These are phyloP conservation scores for Beauveria sp. DNA, from an alignment of 2,329 filamentous ascomycete genomes.

Conservation along the genomic window DNA sequence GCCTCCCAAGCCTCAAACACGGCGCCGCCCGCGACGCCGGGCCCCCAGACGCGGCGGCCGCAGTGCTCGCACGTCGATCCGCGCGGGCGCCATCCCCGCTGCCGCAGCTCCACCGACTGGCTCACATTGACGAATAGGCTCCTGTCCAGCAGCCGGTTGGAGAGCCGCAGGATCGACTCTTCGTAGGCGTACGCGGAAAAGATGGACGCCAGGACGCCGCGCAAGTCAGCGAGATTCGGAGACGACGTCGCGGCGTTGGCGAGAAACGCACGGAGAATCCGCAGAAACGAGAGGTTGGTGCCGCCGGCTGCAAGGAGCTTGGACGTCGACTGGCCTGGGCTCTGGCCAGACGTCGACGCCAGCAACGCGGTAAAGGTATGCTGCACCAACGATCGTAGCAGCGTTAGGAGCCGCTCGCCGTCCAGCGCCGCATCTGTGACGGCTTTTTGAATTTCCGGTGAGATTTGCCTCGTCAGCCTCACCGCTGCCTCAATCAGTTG, in stretches of 20 bases:
- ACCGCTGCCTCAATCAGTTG: conserved; percentile 54
- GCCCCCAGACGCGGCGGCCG: conserved; percentile 76
- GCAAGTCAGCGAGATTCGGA: conserved; percentile 79
- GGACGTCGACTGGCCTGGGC: conserved; percentile 24
- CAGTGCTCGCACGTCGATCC: conserved; percentile 87
- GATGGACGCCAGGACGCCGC: conserved; percentile 77
- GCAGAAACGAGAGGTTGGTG: conserved; percentile 72
- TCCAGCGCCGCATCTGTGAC: conserved; percentile 34
- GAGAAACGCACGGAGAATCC: conserved; percentile 82
- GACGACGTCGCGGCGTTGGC: conserved; percentile 72
- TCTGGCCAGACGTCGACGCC: conserved; percentile 57
- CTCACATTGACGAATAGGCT: conserved; percentile 81
- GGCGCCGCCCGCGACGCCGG: conserved; percentile 62
- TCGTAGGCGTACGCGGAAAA: conserved; percentile 96
- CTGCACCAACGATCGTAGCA: conserved; percentile 75
- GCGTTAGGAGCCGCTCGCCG: conserved; percentile 52
- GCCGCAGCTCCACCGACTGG: conserved; percentile 64
- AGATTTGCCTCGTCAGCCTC: conserved; percentile 56
- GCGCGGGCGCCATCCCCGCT: conserved; percentile 81
- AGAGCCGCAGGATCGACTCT: conserved; percentile 76
- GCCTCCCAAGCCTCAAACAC: conserved; percentile 80
- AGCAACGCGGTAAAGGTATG: conserved; percentile 84
- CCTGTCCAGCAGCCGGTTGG: conserved; percentile 79
- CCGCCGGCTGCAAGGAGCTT: conserved; percentile 31
- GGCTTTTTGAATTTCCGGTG: conserved; percentile 41